Percentiles rank a stretch among this genome's conserved stretches.
Evolutionary conservation across 2,329 filamentous ascomycete genomes (phyloP).

Genomic region (Acephala macrosclerotiorum): DNA sequence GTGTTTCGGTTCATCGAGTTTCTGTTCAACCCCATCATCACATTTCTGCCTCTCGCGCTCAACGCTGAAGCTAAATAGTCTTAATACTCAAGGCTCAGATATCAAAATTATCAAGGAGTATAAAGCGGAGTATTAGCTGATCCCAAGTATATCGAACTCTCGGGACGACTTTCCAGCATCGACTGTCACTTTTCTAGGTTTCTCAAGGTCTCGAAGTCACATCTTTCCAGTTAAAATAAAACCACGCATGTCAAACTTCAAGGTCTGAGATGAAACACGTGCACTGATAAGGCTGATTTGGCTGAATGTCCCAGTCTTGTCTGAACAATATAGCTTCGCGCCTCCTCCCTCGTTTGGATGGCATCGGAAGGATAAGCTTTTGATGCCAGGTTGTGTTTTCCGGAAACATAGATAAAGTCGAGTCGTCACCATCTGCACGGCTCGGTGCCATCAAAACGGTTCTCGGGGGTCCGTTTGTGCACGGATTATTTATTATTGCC

Average conservation of each 20-base stretch:
- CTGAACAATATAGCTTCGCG: background rate
- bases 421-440: background rate
- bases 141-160: too few species aligned
- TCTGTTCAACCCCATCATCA: too few species aligned
- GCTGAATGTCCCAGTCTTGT: slow-evolving; percentile 1
- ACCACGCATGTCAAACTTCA: background rate
- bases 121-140: too few species aligned
- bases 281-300: background rate
- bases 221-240: background rate
- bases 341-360: background rate
- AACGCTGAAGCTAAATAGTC: too few species aligned
- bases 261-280: background rate
- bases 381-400: background rate
- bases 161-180: too few species aligned
- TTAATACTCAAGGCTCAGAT: too few species aligned
- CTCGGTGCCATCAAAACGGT: background rate
- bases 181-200: too few species aligned
- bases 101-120: too few species aligned
- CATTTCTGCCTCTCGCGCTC: too few species aligned
- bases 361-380: background rate
- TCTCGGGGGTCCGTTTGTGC: background rate
- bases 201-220: background rate
- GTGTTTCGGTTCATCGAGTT: too few species aligned
- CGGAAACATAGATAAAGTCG: background rate
- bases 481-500: background rate